Base-by-base conservation (phyloP, 2,329 filamentous ascomycete species). In the Seiridium cupressi region DNA sequence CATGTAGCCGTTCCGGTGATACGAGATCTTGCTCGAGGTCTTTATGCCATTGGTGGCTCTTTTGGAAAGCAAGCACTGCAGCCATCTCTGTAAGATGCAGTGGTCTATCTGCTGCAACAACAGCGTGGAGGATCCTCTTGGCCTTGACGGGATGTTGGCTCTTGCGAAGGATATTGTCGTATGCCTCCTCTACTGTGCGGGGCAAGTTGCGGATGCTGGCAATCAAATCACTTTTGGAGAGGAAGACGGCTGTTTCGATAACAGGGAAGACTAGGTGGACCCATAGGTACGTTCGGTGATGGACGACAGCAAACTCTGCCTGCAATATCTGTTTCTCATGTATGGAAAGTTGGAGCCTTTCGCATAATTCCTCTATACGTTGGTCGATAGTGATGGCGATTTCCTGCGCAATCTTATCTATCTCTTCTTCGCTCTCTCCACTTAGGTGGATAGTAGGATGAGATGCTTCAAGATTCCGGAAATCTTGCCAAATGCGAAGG, bases 1-100 rank as follows among this genome's bases (percentile, higher is more conserved):
- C 10, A 3, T 13, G 11, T 4, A 60, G 26, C 6, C 9, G 5
- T 6, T 56, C 51, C 9, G 5, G 40, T 10, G 38, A 31, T 11
- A 32, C 3, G 10, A 55, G 1, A 31, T 62, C 57, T 55, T 18
- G 3, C 88, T 82, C 44, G 82, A 78, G 56, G 90, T 86, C 60
- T 9, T 34, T 0, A 8, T 38, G 46, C 36, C 26, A 40, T 26
- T 0, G 6, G 84, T 84, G 55, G 18, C 61, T 35, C 51, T 59
- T 31, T 51, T 55, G 51, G 9, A 71, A 36, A 9, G 66, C 61
- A 35, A 76, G 51, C 0, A 68, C 74, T 5, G 69, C 26, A 11
- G 66, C 69, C 63, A 74, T 72, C 59, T 77, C 76, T 13, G 56
- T n/a, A 0, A 76, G 44, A 34, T 62, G 65, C 6, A 79, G 54